Evolutionary conservation across 177 flowering plant genomes (phyloP), one percentile per base, ranked within the genome.

Genomic region (Tripterygium wilfordii): DNA sequence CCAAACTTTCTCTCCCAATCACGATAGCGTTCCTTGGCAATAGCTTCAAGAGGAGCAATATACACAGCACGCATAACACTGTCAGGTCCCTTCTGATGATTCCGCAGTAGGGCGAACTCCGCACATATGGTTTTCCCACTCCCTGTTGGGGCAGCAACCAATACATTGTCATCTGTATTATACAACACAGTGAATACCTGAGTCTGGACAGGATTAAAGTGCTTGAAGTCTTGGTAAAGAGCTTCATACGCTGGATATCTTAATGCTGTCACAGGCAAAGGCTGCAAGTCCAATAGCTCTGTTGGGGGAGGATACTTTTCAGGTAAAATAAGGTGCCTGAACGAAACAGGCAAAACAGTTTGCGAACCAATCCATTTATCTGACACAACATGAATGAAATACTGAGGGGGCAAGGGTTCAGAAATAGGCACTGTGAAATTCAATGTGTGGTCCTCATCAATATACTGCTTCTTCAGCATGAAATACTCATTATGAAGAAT

Each of bases 61-160:
- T 87, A 90, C 2, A 90, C 96, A 57, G 68, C 91, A 22, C 98
- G 88, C 80, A 88, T 71, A 38, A 61, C 44, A 52, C 63, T 67
- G 1, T 79, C 85, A 36, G 85, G 45, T 26, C 85, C 86, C 51
- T 79, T 82, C 46, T 88, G 92, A 70, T 73, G 91, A 64, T 91
- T 88, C 56, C 92, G 75, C 56, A 91, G 44, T 42, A 88, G 55
- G 35, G 96, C 88, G 75, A 91, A 91, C 67, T 91, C 96, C 0
- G 95, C 96, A 77, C 96, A 91, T 47, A 91, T 85, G 14, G 96
- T 91, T 74, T 91, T 91, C 50, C 98, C 98, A 69, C 96, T 88
- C 23, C 98, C 98, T 13, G 98, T 85, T 17, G 98, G 95, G 2
- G 98, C 98, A 27, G 98, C 96, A 58, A 88, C 98, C 47, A 91